Base-by-base conservation (phyloP, 192 early-diverging fungal genomes). In the Blastocladiella britannica region DNA sequence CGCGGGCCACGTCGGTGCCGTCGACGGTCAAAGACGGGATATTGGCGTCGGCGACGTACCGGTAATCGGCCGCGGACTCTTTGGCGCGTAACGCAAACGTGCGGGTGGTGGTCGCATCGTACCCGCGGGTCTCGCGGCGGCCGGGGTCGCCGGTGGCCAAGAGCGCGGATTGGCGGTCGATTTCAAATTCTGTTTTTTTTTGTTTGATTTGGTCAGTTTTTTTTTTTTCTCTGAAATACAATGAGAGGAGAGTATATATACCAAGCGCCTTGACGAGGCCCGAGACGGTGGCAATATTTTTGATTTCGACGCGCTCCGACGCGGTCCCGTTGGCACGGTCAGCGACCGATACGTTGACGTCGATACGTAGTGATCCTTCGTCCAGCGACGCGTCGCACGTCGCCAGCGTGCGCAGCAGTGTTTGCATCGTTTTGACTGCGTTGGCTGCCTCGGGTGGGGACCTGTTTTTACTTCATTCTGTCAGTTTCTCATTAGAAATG, bases 291-390 rank as follows among this genome's bases (percentile, higher is more conserved):
- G 86, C 87, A 24, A 89, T 60, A 60, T 89, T 89, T 55, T 89
- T 89, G 25, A 89, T 62, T 58, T 89, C 86, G 59, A 82, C 84
- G 4, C 83, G 70, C 7, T 72, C 72, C 7, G 82, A 82, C 53
- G 76, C 81, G 0, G 74, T 63, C 30, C 69, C 65, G 18, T 67
- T 68, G 5, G 61, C 62, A 6, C 60, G 57, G 37, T 70, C 60
- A 53, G 76, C 78, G 5, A 92, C 87, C 1, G 89, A 92, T 7
- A 96, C 84, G 58, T 96, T 96, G 53, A 93, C 84, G 70, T 96
- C 92, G 54, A 86, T 89, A 26, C 92, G 74, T 69, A 88, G 74
- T 5, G 87, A 86, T 1, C 92, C 89, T 70, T 93, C 86, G 52
- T 91, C 89, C 82, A 88, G 88, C 53, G 87, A 83, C 7, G 77